phyloP scores from a whole-genome alignment of 2,329 filamentous ascomycete genomes.

The Colletotrichum filicis region DNA sequence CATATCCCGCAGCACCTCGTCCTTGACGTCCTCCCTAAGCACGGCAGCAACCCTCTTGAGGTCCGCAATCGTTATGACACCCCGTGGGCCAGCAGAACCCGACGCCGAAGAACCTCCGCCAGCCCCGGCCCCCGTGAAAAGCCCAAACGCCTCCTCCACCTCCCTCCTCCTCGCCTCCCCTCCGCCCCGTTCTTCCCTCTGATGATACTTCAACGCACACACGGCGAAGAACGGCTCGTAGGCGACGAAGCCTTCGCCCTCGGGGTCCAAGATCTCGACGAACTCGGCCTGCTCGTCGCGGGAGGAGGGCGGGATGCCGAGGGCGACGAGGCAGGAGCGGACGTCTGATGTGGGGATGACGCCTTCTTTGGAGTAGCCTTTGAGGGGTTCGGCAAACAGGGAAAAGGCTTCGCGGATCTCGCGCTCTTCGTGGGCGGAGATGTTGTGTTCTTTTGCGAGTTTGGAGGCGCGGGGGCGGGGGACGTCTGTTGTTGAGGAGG shows the following conservation, averaged over 20 bases:
- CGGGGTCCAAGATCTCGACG: conserved; percentile 83
- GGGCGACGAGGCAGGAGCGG: conserved; percentile 79
- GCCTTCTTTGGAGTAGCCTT: conserved; percentile 70
- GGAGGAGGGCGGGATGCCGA: conserved; percentile 76
- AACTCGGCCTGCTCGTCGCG: conserved; percentile 80
- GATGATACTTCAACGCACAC: conserved; percentile 85
- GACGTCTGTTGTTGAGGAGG: conserved; percentile 42
- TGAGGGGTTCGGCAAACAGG: conserved; percentile 79
- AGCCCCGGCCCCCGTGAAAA: conserved; percentile 75
- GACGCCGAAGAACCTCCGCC: conserved; percentile 29
- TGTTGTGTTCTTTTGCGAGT: conserved; percentile 91
- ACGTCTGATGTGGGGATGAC: conserved; percentile 76
- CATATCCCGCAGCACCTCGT: conserved; percentile 91
- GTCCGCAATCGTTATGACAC: conserved; percentile 82
- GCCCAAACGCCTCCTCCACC: conserved; percentile 81
- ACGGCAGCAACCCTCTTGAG: conserved; percentile 82
- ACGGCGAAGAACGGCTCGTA: conserved; percentile 89
- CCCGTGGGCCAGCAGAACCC: not conserved
- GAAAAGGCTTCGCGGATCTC: conserved; percentile 93
- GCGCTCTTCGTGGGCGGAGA: conserved; percentile 84
- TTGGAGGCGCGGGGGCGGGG: conserved; percentile 75
- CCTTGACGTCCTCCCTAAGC: conserved; percentile 85
- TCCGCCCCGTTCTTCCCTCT: conserved; percentile 53
- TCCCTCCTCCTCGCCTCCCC: conserved; percentile 64
- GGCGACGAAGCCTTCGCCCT: conserved; percentile 78